Evolutionary conservation across 441 rosid genomes (phyloP), one percentile per base, ranked within the genome.

Genomic region (Macaranga tanarius): DNA sequence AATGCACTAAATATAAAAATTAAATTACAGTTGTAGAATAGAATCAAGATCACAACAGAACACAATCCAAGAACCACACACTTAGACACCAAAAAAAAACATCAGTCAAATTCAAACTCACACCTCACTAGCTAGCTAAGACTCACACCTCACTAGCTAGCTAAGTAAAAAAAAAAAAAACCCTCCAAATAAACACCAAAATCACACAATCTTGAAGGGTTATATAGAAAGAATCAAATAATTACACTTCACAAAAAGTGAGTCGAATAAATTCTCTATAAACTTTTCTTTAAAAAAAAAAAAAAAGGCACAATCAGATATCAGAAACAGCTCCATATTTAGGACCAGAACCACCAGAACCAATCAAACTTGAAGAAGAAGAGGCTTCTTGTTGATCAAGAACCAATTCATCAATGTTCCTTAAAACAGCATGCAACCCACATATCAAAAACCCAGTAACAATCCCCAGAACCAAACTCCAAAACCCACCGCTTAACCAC

Each of bases 341-440:
- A 34, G 59, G 25, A 5, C 51, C 72, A 59, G 60, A 58, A 58
- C 12, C 61, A n/a, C 10, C 59, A n/a, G 75, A 69, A 26, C 65
- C 67, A 61, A 68, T 68, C 62, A 75, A 52, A 59, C 48, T 19
- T 48, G 20, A 11, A 31, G 59, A 11, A 31, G 59, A 60, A 17
- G 58, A 59, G 5, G 13, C 70, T 42, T 71, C 73, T 16, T 62
- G 50, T 52, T 80, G 85, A 34, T 79, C 81, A 23, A 80, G 70
- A 54, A 65, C 77, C 55, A 82, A 78, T 0, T 81, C 84, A 28
- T 80, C 83, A 11, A 81, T 69, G 65, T 81, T 79, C 52, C 83
- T 74, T 42, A 81, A 25, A 38, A 72, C 34, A 12, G 84, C 81
- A 66, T 86, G 89, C 26, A 77, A 48, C 48, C 77, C 78, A 70